These are phyloP conservation scores for Rugonectria rugulosa DNA, from an alignment of 2,329 filamentous ascomycete genomes.

Conservation along the genomic window DNA sequence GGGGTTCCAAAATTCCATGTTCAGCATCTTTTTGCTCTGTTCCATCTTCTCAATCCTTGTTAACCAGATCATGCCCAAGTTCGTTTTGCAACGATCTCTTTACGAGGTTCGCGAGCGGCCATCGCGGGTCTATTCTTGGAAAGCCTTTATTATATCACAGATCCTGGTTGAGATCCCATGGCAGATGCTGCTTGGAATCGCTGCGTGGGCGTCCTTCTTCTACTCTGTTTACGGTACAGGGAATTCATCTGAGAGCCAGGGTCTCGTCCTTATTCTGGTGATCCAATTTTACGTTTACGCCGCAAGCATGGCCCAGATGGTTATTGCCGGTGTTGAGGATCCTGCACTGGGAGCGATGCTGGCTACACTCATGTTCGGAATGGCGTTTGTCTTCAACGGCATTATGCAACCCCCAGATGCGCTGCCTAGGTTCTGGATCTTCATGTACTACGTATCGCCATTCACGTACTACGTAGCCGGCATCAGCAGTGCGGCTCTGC, in stretches of 20 bases:
- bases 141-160: conserved; percentile 81
- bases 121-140: conserved; percentile 84
- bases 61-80: conserved; percentile 78
- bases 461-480: conserved; percentile 75
- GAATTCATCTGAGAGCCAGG: too few species aligned
- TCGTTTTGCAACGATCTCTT: conserved; percentile 78
- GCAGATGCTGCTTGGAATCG: conserved; percentile 74
- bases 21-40: conserved; percentile 81
- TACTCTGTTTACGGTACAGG: too few species aligned
- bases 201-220: conserved; percentile 83
- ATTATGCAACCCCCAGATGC: conserved; percentile 58
- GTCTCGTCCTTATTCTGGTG: too few species aligned
- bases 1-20: conserved; percentile 81
- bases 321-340: too few species aligned
- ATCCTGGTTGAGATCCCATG: conserved; percentile 87
- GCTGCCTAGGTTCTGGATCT: conserved; percentile 77
- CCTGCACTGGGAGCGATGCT: too few species aligned
- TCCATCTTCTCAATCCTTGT: conserved; percentile 79
- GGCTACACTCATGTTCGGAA: too few species aligned
- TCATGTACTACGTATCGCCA: conserved; percentile 73
- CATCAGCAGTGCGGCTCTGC: too few species aligned
- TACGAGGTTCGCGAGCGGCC: conserved; percentile 87
- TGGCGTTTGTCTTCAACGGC: too few species aligned
- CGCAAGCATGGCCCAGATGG: too few species aligned
- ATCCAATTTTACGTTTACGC: too few species aligned